Evolutionary conservation across 345 rosid genomes (phyloP), one percentile per base, ranked within the genome.

Genomic region (Conringia planisiliqua): DNA sequence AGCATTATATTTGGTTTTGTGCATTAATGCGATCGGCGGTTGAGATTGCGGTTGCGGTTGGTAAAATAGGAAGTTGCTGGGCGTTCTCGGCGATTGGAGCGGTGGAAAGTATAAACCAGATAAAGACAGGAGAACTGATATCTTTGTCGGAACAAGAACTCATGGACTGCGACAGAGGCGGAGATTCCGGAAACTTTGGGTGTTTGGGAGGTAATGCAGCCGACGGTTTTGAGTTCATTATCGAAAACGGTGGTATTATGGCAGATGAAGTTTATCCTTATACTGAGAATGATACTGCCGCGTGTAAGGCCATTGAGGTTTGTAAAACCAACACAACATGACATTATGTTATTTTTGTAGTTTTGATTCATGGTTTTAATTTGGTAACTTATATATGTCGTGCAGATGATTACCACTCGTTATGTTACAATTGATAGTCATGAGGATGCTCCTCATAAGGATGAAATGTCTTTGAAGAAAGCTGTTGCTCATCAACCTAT

Each of bases 71-170:
- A 77, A 87, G 97, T 59, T 85, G 97, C 81, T 89, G 94, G 94
- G 92, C 97, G 35, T 90, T 90, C 79, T 85, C 97, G 7, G 81
- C 97, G 5, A 18, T 89, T 61, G 90, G 80, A 67, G 88, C 97
- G 13, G 94, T 90, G 71, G 97, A 90, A 69, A 89, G 94, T 18
- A 72, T 90, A 39, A 89, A 84, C 80, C 76, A 85, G 82, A 89
- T 90, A 10, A 89, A 76, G 3, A 90, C 92, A 0, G 97, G 94
- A 6, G 87, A 87, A 2, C 60, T 89, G 27, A 66, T 87, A 66
- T 66, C 81, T 36, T 58, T 90, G 63, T 89, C 94, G 0, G 94
- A 87, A 78, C 94, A 90, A 60, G 90, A 90, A 71, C 80, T 90
- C 66, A 86, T 90, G 30, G 97, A 90, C 44, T 88, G 92, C 46